A percentile compares a stretch with the other conserved stretches of the same genome.
These are phyloP conservation scores for Tulasnella sp. DNA, from an alignment of 768 basidiomycete genomes.

Conservation along the genomic window DNA sequence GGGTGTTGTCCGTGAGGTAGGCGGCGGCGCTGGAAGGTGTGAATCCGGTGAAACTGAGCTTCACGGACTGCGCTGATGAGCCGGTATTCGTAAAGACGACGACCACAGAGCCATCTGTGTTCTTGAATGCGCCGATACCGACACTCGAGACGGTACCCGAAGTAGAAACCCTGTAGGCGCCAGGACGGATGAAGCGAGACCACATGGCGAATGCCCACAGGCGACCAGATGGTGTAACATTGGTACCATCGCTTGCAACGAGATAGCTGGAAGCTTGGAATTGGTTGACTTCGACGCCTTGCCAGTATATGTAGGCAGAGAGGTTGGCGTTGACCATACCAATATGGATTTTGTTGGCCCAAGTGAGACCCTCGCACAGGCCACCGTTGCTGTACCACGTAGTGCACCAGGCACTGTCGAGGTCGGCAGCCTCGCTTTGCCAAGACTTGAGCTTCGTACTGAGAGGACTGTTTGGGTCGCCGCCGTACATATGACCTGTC, in stretches of 20 bases:
- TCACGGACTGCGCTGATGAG: background rate
- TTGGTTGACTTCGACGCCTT: conserved; percentile 23
- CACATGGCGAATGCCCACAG: conserved; percentile 30
- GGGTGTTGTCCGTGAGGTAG: background rate
- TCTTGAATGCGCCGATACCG: conserved; percentile 26
- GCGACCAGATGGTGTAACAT: conserved; percentile 10
- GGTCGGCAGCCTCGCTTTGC: conserved; percentile 29
- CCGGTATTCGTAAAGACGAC: conserved; percentile 11
- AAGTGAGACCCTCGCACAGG: conserved; percentile 1
- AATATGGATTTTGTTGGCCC: conserved; percentile 19
- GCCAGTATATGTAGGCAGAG: conserved; percentile 28
- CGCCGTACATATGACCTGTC: conserved; percentile 24
- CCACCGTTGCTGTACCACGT: conserved; percentile 11
- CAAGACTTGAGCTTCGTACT: conserved; percentile 21
- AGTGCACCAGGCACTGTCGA: conserved; percentile 9
- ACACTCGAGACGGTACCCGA: conserved; percentile 8
- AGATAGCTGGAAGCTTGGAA: conserved; percentile 7
- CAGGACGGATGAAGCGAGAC: conserved; percentile 29
- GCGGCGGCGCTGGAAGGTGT: background rate
- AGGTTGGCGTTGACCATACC: conserved; percentile 26
- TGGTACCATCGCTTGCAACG: conserved; percentile 13
- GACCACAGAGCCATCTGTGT: conserved; percentile 19
- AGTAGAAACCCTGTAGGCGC: conserved; percentile 24
- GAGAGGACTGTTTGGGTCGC: conserved; percentile 21
- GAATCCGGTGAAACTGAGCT: background rate